Conservation (phyloP, 495 filamentous ascomycete genomes). For the Thermothielavioides terrestris region DNA sequence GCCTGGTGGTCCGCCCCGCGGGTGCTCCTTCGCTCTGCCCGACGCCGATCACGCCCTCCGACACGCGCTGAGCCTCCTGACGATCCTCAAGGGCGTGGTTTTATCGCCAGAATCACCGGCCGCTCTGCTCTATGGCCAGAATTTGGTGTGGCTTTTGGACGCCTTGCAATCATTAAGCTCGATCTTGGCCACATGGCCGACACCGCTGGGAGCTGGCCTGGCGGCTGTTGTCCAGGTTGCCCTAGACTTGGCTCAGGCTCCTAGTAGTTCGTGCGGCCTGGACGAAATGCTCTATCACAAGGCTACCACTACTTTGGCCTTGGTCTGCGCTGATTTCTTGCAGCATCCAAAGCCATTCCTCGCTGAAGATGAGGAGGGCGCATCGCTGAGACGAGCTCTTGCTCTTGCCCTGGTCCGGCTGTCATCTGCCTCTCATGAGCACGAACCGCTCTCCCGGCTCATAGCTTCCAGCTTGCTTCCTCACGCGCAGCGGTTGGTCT, state of each 20-base stretch:
- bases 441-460: constrained; percentile 27
- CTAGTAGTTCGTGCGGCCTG: constrained; percentile 5
- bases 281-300: constrained; percentile 26
- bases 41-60: constrained; percentile 20
- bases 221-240: constrained; percentile 19
- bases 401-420: constrained; percentile 27
- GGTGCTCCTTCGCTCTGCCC: constrained; percentile 12
- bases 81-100: constrained; percentile 14
- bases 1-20: constrained; percentile 3
- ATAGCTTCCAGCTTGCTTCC: constrained; percentile 26
- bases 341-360: constrained; percentile 11
- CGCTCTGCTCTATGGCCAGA: constrained; percentile 14
- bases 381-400: constrained; percentile 10
- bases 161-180: constrained; percentile 23
- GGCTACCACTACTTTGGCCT: constrained; percentile 20
- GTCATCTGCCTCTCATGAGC: constrained; percentile 21
- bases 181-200: constrained; percentile 20
- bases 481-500: constrained; percentile 18
- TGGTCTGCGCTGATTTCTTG: constrained; percentile 26
- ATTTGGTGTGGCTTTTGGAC: constrained; percentile 32
- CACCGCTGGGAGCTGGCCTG: constrained; percentile 16
- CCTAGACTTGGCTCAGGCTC: constrained; percentile 18
- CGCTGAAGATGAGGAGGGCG: constrained; percentile 12
- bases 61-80: constrained; percentile 18
- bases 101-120: not conserved